These are phyloP conservation scores for Sporothrix mexicana DNA, from an alignment of 2,329 filamentous ascomycete genomes.

Conservation along the genomic window DNA sequence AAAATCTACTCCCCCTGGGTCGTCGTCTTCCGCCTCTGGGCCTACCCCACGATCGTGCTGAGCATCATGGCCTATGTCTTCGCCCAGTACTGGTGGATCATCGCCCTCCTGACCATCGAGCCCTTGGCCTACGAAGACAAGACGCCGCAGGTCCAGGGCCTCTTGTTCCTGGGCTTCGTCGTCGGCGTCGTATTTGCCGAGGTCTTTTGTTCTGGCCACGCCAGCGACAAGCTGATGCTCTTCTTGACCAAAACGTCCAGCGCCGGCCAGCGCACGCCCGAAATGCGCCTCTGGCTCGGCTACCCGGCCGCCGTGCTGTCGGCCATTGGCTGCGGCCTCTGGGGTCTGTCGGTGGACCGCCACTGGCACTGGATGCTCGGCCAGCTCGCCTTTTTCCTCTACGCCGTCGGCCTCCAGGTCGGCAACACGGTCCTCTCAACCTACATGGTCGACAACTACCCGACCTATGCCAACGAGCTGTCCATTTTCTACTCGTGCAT, in stretches of 20 bases:
- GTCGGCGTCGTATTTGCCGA: conserved; percentile 60
- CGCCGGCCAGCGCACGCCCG: conserved; percentile 50
- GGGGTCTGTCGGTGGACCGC: conserved; percentile 60
- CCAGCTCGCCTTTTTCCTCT: conserved; percentile 61
- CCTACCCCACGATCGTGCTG: conserved; percentile 53
- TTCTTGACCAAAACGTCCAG: conserved; percentile 48
- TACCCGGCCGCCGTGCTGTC: conserved; percentile 59
- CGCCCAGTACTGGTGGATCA: conserved; percentile 62
- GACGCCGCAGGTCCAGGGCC: conserved; percentile 55
- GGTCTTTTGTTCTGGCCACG: conserved; percentile 56
- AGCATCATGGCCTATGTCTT: conserved; percentile 58
- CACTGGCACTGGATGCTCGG: conserved; percentile 63
- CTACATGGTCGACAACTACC: conserved; percentile 63
- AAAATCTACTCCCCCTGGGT: conserved; percentile 51
- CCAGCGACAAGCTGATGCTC: conserved; percentile 59
- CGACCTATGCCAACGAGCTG: conserved; percentile 59
- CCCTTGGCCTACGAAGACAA: conserved; percentile 59
- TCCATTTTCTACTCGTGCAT: conserved; percentile 61
- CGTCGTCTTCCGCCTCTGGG: conserved; percentile 55
- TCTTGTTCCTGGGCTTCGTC: conserved; percentile 60
- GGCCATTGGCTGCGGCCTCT: conserved; percentile 57
- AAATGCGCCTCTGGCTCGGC: conserved; percentile 62
- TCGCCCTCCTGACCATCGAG: conserved; percentile 59
- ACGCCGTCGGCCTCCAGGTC: conserved; percentile 61
- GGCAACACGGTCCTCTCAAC: conserved; percentile 59